These are phyloP conservation scores for Paramecium pentaurelia DNA, from an alignment of 73 alveolate genomes.

Conservation along the genomic window DNA sequence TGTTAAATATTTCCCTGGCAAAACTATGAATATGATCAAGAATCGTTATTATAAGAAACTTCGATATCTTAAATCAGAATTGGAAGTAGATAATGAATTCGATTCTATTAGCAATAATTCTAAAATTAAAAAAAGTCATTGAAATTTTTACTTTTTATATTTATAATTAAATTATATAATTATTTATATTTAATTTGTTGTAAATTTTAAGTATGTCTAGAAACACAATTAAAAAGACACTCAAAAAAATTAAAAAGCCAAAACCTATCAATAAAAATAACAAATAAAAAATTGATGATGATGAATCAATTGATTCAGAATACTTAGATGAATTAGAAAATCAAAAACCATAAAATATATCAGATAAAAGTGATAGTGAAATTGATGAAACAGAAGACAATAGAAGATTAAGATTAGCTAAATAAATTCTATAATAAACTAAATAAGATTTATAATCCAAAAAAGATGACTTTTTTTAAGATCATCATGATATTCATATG, in stretches of 20 bases:
- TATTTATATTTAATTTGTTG: slow-evolving; percentile 4
- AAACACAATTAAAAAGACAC: background rate
- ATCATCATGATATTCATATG: background rate
- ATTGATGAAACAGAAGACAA: slow-evolving; percentile 55
- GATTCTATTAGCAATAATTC: background rate
- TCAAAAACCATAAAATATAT: background rate
- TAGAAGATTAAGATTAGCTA: slow-evolving; percentile 59
- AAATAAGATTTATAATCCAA: background rate
- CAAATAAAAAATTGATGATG: background rate
- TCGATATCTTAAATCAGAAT: background rate
- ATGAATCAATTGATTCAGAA: slow-evolving; percentile 3
- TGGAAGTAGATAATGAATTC: background rate
- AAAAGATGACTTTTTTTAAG: slow-evolving; percentile 1
- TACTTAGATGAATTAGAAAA: background rate
- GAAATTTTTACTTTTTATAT: background rate
- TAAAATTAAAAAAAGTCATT: background rate
- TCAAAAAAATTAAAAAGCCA: background rate
- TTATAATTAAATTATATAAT: background rate
- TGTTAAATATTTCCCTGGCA: slow-evolving; percentile 6
- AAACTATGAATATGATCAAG: slow-evolving; percentile 35
- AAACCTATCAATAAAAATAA: background rate
- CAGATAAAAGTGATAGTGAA: slow-evolving; percentile 30
- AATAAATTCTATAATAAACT: slow-evolving; percentile 43
- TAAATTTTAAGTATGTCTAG: background rate
- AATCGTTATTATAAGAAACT: slow-evolving; percentile 40